These are phyloP conservation scores for Leccinum pellstonianum DNA, from an alignment of 768 basidiomycete species.

Conservation along the genomic window DNA sequence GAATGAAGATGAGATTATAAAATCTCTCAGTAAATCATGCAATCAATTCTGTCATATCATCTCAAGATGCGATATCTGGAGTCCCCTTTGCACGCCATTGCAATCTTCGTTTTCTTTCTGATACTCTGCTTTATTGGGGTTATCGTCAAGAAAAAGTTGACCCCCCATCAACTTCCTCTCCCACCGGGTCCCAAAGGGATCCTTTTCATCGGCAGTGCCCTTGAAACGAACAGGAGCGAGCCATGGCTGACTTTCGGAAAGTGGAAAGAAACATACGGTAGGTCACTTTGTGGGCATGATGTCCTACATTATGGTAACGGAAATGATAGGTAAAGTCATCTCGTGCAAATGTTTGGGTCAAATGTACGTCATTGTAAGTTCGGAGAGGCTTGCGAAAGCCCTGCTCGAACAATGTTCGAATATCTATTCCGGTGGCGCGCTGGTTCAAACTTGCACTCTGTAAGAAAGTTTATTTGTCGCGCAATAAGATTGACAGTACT, in stretches of 20 bases:
- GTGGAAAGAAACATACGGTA: constrained; percentile 34
- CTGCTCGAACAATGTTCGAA: constrained; percentile 28
- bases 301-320: background rate
- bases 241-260: constrained; percentile 34
- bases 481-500: constrained; percentile 16
- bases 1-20: constrained; percentile 4
- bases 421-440: constrained; percentile 24
- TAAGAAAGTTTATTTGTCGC: constrained; percentile 9
- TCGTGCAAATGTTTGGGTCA: constrained; percentile 23
- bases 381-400: constrained; percentile 20
- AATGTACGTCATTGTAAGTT: constrained; percentile 24
- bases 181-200: constrained; percentile 33
- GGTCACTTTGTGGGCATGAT: constrained; percentile 1
- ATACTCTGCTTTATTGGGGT: constrained; percentile 1
- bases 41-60: background rate
- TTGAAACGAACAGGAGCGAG: constrained; percentile 22
- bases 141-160: constrained; percentile 7
- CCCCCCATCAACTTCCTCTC: constrained; percentile 18
- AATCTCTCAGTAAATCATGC: background rate
- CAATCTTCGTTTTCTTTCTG: background rate
- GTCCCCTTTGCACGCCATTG: background rate
- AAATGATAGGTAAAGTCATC: constrained; percentile 19
- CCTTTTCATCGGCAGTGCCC: constrained; percentile 27
- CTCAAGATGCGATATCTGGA: constrained; percentile 7
- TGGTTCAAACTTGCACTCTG: constrained; percentile 7